Percentiles rank a stretch among this genome's conserved stretches.
Conservation (phyloP, 441 rosid species). For the Erodium texanum region DNA sequence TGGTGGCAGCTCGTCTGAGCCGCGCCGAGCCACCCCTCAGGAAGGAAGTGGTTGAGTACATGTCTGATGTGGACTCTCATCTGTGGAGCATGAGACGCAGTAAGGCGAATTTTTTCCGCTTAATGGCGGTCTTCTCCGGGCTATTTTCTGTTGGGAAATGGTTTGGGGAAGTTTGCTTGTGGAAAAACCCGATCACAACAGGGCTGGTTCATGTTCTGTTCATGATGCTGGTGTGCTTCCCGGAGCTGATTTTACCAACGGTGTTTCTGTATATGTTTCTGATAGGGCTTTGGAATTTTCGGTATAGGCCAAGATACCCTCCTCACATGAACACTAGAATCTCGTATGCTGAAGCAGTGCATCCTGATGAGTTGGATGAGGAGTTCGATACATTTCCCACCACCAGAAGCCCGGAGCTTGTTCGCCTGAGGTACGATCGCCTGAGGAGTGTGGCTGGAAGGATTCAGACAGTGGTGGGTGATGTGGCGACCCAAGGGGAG, state of each 20-base stretch:
- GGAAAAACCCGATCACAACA: constrained; percentile 67
- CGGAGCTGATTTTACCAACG: constrained; percentile 73
- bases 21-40: constrained; percentile 85
- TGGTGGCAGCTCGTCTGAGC: constrained; percentile 75
- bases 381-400: constrained; percentile 81
- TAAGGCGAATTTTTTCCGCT: constrained; percentile 74
- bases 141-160: constrained; percentile 47
- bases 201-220: constrained; percentile 51
- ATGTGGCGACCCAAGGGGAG: constrained; percentile 83
- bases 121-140: constrained; percentile 62
- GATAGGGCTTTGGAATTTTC: constrained; percentile 74
- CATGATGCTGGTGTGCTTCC: constrained; percentile 54
- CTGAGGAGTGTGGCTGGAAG: constrained; percentile 73
- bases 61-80: constrained; percentile 77
- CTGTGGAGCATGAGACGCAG: constrained; percentile 96
- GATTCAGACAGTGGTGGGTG: constrained; percentile 84
- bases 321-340: constrained; percentile 77
- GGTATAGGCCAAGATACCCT: constrained; percentile 58
- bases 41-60: constrained; percentile 74
- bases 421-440: constrained; percentile 70
- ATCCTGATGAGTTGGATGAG: constrained; percentile 78
- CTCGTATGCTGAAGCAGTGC: constrained; percentile 55
- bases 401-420: constrained; percentile 30
- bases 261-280: constrained; percentile 64
- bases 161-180: constrained; percentile 73